Percentiles rank a stretch among this genome's conserved stretches.
Conservation (phyloP, 345 rosid species). For the Eucalyptus grandis region DNA sequence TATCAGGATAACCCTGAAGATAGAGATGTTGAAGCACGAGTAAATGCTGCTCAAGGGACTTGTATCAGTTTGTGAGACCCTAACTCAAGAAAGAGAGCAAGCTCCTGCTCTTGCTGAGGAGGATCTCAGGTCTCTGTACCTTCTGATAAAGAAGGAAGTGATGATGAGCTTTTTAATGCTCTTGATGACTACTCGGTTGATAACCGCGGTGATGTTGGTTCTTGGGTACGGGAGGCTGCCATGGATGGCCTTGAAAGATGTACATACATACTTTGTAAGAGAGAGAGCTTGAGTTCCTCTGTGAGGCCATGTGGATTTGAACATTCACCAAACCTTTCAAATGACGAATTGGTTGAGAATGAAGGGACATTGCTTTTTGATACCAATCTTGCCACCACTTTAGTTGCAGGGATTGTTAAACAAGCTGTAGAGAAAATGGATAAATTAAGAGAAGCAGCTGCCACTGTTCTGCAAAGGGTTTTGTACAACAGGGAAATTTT, state of each 20-base stretch:
- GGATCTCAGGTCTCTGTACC: constrained; percentile 33
- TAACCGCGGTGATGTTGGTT: constrained; percentile 96
- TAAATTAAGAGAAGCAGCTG: constrained; percentile 85
- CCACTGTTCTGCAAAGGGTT: constrained; percentile 66
- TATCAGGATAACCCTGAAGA: constrained; percentile 76
- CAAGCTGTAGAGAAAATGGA: constrained; percentile 97
- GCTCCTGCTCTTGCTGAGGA: constrained; percentile 7
- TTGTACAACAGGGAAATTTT: constrained; percentile 37
- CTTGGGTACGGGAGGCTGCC: constrained; percentile 99
- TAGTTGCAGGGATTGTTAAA: constrained; percentile 60
- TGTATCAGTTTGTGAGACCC: constrained; percentile 68
- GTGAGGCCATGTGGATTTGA: background rate
- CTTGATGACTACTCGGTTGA: constrained; percentile 92
- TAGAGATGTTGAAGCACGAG: constrained; percentile 95
- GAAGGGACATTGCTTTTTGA: constrained; percentile 32
- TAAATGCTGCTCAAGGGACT: constrained; percentile 92
- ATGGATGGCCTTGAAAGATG: constrained; percentile 84
- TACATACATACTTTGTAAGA: constrained; percentile 59
- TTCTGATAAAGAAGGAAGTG: constrained; percentile 71
- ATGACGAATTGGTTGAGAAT: background rate
- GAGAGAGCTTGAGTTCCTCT: background rate
- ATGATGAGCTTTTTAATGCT: constrained; percentile 70
- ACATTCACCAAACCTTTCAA: background rate
- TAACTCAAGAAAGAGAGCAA: constrained; percentile 31
- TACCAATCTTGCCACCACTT: constrained; percentile 39